These are phyloP conservation scores for Didymella keratinophila DNA, from an alignment of 2,329 filamentous ascomycete species.

Conservation along the genomic window DNA sequence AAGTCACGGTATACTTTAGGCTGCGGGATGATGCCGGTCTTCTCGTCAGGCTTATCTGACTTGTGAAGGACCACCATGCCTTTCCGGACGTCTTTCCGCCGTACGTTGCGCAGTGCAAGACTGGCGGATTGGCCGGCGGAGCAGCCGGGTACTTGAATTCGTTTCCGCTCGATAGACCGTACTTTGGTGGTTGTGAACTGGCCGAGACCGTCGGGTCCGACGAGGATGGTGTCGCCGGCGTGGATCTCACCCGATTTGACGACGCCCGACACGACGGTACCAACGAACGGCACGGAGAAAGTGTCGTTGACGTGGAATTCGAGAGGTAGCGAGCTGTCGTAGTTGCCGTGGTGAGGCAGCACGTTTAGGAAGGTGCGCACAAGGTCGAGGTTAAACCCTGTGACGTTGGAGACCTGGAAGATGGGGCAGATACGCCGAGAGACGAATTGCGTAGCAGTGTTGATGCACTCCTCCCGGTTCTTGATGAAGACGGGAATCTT, in stretches of 20 bases:
- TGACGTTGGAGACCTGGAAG: slow-evolving; percentile 98
- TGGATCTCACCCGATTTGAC: slow-evolving; percentile 85
- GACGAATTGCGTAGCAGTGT: slow-evolving; percentile 95
- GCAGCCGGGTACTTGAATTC: slow-evolving; percentile 85
- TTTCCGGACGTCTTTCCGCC: slow-evolving; percentile 92
- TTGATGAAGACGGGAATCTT: slow-evolving; percentile 98
- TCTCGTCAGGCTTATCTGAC: slow-evolving; percentile 67
- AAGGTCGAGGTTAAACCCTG: slow-evolving; percentile 86
- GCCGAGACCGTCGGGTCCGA: slow-evolving; percentile 89
- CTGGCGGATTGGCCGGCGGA: slow-evolving; percentile 92
- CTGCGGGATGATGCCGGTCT: slow-evolving; percentile 43
- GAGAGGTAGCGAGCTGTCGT: slow-evolving; percentile 83
- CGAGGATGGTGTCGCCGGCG: slow-evolving; percentile 84
- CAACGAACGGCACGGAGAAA: slow-evolving; percentile 96
- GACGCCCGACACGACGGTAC: slow-evolving; percentile 94
- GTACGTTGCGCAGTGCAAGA: slow-evolving; percentile 86
- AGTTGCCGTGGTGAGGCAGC: slow-evolving; percentile 90
- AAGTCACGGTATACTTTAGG: slow-evolving; percentile 64
- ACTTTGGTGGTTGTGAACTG: slow-evolving; percentile 88
- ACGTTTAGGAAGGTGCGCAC: slow-evolving; percentile 95
- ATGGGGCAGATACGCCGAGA: slow-evolving; percentile 94
- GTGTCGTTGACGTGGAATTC: slow-evolving; percentile 98
- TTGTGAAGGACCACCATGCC: slow-evolving; percentile 97
- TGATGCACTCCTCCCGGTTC: slow-evolving; percentile 87
- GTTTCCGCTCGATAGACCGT: slow-evolving; percentile 92